Conservation (phyloP, 202 grass and related monocot species). For the Carex arenaria region DNA sequence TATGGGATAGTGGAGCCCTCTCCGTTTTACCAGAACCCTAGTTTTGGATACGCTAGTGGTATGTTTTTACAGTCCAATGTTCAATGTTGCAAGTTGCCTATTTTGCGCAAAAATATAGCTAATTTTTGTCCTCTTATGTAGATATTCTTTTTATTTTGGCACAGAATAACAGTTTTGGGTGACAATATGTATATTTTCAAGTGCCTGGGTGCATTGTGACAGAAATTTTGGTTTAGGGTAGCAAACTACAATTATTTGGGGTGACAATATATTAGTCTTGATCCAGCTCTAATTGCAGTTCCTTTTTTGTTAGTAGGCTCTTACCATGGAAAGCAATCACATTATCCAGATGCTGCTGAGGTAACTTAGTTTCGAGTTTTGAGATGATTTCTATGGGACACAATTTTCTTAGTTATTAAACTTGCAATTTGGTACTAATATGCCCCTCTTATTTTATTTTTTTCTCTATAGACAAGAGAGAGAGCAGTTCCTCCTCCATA, state of each 20-base stretch:
- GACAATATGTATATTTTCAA: not conserved
- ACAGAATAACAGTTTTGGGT: not conserved
- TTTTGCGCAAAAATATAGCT: not conserved
- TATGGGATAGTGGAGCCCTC: not conserved
- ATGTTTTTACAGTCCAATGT: not conserved
- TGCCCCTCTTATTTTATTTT: not conserved
- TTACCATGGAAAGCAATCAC: not conserved
- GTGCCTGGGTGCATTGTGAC: not conserved
- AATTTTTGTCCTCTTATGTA: not conserved
- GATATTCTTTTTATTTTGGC: not conserved
- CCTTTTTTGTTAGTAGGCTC: not conserved
- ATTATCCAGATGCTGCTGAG: slow-evolving; percentile 7
- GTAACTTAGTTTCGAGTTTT: not conserved
- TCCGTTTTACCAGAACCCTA: not conserved
- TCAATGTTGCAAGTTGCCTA: not conserved
- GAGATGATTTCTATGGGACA: not conserved
- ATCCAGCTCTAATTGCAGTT: not conserved
- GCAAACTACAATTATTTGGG: not conserved
- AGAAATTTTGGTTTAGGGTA: not conserved
- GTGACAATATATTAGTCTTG: not conserved
- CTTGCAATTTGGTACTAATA: not conserved
- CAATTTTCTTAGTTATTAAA: not conserved
- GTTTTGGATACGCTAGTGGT: not conserved
- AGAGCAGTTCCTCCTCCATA: slow-evolving; percentile 1
- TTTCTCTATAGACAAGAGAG: slow-evolving; percentile 32